A percentile compares a stretch with the other conserved stretches of the same genome.
phyloP scores from a whole-genome alignment of 2,329 filamentous ascomycete genomes.

The Fusarium sp. region DNA sequence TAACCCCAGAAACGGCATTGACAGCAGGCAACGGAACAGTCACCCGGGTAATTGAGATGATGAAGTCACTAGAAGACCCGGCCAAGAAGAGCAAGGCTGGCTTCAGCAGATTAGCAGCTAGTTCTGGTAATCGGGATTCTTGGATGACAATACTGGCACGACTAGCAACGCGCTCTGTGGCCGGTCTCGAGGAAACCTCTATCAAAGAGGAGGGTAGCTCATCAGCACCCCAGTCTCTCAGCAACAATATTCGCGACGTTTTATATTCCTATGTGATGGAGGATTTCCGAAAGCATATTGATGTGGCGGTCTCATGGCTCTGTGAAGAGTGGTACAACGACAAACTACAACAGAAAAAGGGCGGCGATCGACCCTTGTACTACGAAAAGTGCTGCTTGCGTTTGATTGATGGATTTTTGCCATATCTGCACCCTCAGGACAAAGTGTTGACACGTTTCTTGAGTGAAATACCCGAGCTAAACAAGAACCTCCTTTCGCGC shows the following conservation, averaged over 20 bases:
- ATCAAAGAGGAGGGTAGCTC: constrained; percentile 67
- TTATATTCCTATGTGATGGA: constrained; percentile 89
- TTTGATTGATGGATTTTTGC: constrained; percentile 87
- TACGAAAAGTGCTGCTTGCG: constrained; percentile 84
- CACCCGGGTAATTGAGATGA: constrained; percentile 79
- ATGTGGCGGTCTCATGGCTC: constrained; percentile 91
- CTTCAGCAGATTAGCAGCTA: constrained; percentile 85
- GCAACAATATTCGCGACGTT: constrained; percentile 78
- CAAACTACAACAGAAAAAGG: constrained; percentile 57
- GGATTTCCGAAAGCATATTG: constrained; percentile 90
- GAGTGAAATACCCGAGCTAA: constrained; percentile 88
- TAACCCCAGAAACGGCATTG: constrained; percentile 77
- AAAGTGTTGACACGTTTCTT: constrained; percentile 91
- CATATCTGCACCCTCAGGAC: constrained; percentile 91
- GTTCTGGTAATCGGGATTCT: constrained; percentile 84
- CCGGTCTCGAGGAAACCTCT: constrained; percentile 70
- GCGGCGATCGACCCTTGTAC: constrained; percentile 64
- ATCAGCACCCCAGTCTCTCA: constrained; percentile 58
- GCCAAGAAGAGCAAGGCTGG: constrained; percentile 73
- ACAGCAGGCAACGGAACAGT: constrained; percentile 80
- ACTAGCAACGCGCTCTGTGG: constrained; percentile 81
- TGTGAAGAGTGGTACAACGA: constrained; percentile 99
- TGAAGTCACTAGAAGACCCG: constrained; percentile 77
- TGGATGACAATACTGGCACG: constrained; percentile 91
- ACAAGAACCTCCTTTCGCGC: constrained; percentile 74